A percentile compares a stretch with the other conserved stretches of the same genome.
Evolutionary conservation across 805 yeast genomes (phyloP).

Genomic region (Grigorovia yakushimaensis): DNA sequence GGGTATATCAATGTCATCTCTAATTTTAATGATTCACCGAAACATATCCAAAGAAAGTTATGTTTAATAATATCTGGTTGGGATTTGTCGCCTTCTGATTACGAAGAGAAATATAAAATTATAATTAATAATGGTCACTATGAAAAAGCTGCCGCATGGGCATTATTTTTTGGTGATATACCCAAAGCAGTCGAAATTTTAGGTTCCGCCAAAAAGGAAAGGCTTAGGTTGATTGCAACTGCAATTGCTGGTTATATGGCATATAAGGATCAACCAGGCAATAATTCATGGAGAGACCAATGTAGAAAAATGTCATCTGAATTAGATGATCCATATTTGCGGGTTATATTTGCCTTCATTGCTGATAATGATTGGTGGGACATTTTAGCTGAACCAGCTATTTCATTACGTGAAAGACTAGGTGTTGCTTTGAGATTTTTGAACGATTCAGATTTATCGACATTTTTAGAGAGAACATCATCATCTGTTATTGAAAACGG

Average conservation of each 20-base stretch:
- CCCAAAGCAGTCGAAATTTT: slow-evolving; percentile 71
- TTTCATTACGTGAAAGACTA: slow-evolving; percentile 78
- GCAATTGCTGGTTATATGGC: slow-evolving; percentile 82
- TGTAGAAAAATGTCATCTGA: slow-evolving; percentile 85
- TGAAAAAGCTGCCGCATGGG: slow-evolving; percentile 97
- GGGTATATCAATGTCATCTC: slow-evolving; percentile 15
- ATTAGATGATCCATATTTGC: slow-evolving; percentile 74
- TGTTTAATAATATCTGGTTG: slow-evolving; percentile 85
- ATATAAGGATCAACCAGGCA: slow-evolving; percentile 33
- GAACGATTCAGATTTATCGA: slow-evolving; percentile 66
- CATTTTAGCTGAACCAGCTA: slow-evolving; percentile 78
- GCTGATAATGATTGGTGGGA: slow-evolving; percentile 97
- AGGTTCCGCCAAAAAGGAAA: slow-evolving; percentile 60
- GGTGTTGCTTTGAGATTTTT: slow-evolving; percentile 86
- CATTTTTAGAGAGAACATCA: slow-evolving; percentile 61
- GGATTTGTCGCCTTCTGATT: slow-evolving; percentile 68
- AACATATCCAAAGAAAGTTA: slow-evolving; percentile 57
- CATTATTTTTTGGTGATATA: slow-evolving; percentile 87
- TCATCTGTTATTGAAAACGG: slow-evolving; percentile 66
- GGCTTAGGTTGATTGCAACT: slow-evolving; percentile 72
- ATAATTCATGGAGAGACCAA: slow-evolving; percentile 86
- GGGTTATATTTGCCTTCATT: slow-evolving; percentile 88
- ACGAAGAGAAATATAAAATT: slow-evolving; percentile 54
- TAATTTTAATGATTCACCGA: slow-evolving; percentile 21
- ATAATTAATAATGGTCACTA: slow-evolving; percentile 50